Base-by-base conservation (phyloP, 441 rosid genomes). In the Jatropha podagrica region DNA sequence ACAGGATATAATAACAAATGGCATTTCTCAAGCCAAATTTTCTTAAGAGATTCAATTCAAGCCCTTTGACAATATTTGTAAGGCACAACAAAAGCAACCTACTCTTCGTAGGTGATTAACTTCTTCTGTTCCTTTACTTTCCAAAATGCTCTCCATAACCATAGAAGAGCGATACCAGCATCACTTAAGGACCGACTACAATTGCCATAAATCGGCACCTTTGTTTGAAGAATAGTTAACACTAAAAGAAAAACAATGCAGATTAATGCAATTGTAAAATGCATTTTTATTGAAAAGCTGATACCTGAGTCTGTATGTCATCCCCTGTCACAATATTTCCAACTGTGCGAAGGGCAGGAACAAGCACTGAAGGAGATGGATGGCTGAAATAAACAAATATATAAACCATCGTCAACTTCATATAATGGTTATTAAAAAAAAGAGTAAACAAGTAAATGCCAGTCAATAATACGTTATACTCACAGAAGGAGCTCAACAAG, bases 261-360 rank as follows among this genome's bases (percentile, higher is more conserved):
- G 54, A 44, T 9, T 3, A 62, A 14, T 62, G 9, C 38, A 13
- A 32, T 51, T 26, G 27, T 42, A 18, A 38, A 54, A 20, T 20
- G 17, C 52, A 26, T 38, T 49, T 23, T 40, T 41, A 49, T 27
- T 71, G 15, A 51, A 32, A 55, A 9, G 41, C 27, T 42, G 20
- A 44, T 72, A 78, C 81, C 95, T 92, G 92, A 38, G 95, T 90
- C 81, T 92, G 94, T 49, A 78, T 18, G 81, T 90, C 97, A 77
- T 92, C 94, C 55, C 97, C 92, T 4, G 92, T 90, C 63, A 90
- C 97, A 54, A 92, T 88, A 78, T 92, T 89, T 63, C 95, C 93
- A 70, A 89, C 86, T 0, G 92, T 82, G 37, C 96, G 91, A 69
- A 92, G 96, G 52, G 97, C 93, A 69, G 97, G 96, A 76, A 87